phyloP scores from a whole-genome alignment of 2,329 filamentous ascomycete species.

The Mollisiaceae sp. region DNA sequence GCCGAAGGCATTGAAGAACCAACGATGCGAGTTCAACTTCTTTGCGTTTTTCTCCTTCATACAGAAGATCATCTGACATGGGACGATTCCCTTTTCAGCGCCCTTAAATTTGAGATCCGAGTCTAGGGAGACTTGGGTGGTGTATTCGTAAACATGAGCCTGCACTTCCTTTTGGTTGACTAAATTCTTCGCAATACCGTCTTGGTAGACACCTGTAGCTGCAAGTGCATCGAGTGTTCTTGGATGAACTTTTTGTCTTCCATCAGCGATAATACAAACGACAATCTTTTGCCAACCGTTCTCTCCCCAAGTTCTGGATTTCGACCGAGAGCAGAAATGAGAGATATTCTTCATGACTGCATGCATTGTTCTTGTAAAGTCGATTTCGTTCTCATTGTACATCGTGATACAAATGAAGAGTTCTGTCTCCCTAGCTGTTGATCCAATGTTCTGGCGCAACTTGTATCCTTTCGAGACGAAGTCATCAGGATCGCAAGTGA shows the following conservation, averaged over 20 bases:
- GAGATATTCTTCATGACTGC: slow-evolving; percentile 98
- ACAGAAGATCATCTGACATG: slow-evolving; percentile 98
- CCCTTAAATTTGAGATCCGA: slow-evolving; percentile 98
- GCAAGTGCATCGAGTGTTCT: slow-evolving; percentile 92
- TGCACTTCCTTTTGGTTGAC: slow-evolving; percentile 96
- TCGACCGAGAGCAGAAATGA: slow-evolving; percentile 91
- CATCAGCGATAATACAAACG: slow-evolving; percentile 94
- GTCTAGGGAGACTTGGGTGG: slow-evolving; percentile 95
- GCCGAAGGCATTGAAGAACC: slow-evolving; percentile 99
- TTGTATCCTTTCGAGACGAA: slow-evolving; percentile 90
- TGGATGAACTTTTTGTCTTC: slow-evolving; percentile 90
- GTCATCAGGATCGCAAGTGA: slow-evolving; percentile 97
- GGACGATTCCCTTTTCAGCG: slow-evolving; percentile 97
- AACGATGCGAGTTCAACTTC: slow-evolving; percentile 97
- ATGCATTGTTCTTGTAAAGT: slow-evolving; percentile 97
- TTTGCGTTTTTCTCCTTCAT: slow-evolving; percentile 97
- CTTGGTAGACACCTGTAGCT: slow-evolving; percentile 97
- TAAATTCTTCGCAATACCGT: slow-evolving; percentile 97
- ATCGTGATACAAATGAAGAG: slow-evolving; percentile 97
- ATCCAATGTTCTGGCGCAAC: slow-evolving; percentile 86
- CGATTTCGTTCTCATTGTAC: slow-evolving; percentile 98
- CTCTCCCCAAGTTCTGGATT: slow-evolving; percentile 95
- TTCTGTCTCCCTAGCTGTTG: slow-evolving; percentile 86
- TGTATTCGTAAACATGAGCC: slow-evolving; percentile 98
- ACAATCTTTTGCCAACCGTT: slow-evolving; percentile 99